These are phyloP conservation scores for Delonix regia DNA, from an alignment of 306 rosid genomes.

Conservation along the genomic window DNA sequence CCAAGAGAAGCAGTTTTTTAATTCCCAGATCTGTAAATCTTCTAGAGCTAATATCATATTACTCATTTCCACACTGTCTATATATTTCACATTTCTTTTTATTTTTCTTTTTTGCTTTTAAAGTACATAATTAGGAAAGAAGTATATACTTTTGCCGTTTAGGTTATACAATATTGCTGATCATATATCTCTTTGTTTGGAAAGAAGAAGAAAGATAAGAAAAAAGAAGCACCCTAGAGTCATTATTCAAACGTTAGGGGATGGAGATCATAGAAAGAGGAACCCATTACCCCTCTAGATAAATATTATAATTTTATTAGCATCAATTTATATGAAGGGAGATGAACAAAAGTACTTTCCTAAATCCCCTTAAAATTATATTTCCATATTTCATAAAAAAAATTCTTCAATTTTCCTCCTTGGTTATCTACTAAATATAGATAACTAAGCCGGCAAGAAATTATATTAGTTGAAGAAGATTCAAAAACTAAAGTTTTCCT, in stretches of 20 bases:
- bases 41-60: neutral
- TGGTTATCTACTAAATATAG: neutral
- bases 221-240: neutral
- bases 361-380: neutral
- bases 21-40: constrained; percentile 14
- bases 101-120: no score
- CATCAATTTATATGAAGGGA: neutral
- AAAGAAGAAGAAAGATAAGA: neutral
- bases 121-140: neutral
- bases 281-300: neutral
- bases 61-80: neutral
- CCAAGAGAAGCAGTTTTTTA: neutral
- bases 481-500: neutral
- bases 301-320: neutral
- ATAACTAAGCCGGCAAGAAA: neutral
- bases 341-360: neutral
- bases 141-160: neutral
- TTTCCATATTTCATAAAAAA: neutral
- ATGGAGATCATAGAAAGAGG: neutral
- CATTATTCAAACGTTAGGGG: neutral
- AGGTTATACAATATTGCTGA: neutral
- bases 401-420: neutral
- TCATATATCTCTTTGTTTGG: constrained; percentile 6
- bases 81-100: neutral
- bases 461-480: neutral